Percentiles rank a stretch among this genome's conserved stretches.
phyloP scores from a whole-genome alignment of 306 rosid species.

The Corylus americana region DNA sequence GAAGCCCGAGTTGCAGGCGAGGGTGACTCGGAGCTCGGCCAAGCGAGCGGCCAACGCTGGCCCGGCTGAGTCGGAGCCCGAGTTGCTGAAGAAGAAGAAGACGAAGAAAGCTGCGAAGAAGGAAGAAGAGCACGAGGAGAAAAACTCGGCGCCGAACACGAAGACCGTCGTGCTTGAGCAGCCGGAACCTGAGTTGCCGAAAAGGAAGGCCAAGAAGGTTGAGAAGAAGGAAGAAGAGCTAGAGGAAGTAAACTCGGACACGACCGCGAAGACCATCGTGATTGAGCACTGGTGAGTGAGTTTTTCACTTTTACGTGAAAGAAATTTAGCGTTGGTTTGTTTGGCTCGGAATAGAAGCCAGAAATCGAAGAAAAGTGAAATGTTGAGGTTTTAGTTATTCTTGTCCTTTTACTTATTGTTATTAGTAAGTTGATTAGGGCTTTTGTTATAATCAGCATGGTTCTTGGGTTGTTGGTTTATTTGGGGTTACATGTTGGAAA shows the following conservation, averaged over 20 bases:
- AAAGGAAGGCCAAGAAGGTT: neutral
- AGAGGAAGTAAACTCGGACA: neutral
- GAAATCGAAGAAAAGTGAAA: neutral
- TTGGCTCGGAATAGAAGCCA: neutral
- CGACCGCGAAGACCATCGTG: constrained; percentile 32
- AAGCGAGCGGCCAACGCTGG: constrained; percentile 15
- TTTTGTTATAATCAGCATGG: neutral
- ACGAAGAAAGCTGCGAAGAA: constrained; percentile 5
- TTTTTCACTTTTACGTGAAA: neutral
- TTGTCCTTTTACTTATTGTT: neutral
- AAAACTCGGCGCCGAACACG: neutral
- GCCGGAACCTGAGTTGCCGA: neutral
- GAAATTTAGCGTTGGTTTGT: neutral
- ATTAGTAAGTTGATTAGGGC: neutral
- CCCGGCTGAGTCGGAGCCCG: neutral
- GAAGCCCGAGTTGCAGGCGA: constrained; percentile 13
- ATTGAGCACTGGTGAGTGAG: constrained; percentile 54
- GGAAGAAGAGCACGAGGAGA: neutral
- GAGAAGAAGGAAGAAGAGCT: constrained; percentile 7
- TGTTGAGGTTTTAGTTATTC: neutral
- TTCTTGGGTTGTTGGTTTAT: neutral
- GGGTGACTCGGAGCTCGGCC: constrained; percentile 35
- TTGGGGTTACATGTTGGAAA: neutral
- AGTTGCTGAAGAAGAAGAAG: constrained; percentile 20
- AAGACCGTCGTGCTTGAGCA: constrained; percentile 45